phyloP scores from a whole-genome alignment of 2,329 filamentous ascomycete species.

The Pseudogymnoascus sp. region DNA sequence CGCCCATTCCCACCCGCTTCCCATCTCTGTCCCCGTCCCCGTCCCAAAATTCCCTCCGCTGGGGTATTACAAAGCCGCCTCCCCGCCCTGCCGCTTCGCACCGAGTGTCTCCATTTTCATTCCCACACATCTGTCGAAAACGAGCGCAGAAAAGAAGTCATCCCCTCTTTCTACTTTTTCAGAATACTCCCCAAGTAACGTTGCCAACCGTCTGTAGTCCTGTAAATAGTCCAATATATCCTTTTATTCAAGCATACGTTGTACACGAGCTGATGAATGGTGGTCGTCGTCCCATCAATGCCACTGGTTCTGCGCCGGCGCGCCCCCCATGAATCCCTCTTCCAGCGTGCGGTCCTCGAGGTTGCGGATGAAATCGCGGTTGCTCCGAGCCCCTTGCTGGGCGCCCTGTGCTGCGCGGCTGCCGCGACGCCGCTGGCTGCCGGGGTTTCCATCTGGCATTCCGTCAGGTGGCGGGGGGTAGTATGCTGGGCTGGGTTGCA shows the following conservation, averaged over 20 bases:
- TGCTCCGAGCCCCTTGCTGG: slow-evolving; percentile 42
- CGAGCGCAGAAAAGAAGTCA: not conserved
- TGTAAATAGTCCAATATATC: slow-evolving; percentile 6
- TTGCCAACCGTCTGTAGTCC: not conserved
- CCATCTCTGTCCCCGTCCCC: not conserved
- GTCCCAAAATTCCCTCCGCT: not conserved
- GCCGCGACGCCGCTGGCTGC: slow-evolving; percentile 61
- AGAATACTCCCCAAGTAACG: not conserved
- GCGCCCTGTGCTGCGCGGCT: slow-evolving; percentile 59
- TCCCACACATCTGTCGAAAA: not conserved
- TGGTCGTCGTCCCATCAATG: slow-evolving; percentile 49
- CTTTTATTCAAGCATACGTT: not conserved
- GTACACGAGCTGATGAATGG: not conserved
- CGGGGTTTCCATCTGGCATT: slow-evolving; percentile 53
- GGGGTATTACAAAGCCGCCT: slow-evolving; percentile 4
- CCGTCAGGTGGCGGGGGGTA: slow-evolving; percentile 89
- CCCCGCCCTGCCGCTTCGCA: not conserved
- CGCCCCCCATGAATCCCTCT: slow-evolving; percentile 68
- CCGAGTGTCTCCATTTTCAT: not conserved
- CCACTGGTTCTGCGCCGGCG: slow-evolving; percentile 47
- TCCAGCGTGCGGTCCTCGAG: slow-evolving; percentile 90
- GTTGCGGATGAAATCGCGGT: slow-evolving; percentile 88
- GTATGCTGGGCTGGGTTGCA: slow-evolving; percentile 94
- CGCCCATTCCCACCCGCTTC: not conserved
- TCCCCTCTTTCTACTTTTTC: not conserved